Conservation (phyloP, 1,139 yeast species). For the Candida frijolesensis region DNA sequence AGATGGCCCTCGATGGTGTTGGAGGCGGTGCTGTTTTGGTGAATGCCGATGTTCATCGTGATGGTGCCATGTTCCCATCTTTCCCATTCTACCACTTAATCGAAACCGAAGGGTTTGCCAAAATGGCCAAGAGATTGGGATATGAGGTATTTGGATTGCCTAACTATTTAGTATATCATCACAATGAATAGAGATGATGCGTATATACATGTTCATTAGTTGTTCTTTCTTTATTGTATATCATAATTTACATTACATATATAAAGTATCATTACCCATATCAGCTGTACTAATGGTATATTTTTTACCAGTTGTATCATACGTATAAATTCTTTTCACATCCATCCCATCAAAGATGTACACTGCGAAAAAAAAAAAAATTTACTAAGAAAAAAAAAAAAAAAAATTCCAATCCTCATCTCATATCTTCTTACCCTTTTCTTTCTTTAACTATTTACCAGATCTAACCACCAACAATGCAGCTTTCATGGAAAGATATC, state of each 20-base stretch:
- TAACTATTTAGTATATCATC: slow-evolving; percentile 87
- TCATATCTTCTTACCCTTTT: not conserved
- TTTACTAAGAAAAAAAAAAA: slow-evolving; percentile 1
- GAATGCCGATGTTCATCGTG: slow-evolving; percentile 96
- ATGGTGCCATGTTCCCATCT: slow-evolving; percentile 99
- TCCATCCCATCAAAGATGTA: no score
- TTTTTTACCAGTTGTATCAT: no score
- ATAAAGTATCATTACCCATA: no score
- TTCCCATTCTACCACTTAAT: slow-evolving; percentile 96
- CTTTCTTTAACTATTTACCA: not conserved
- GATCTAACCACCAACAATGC: slow-evolving; percentile 51
- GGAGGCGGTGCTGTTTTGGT: slow-evolving; percentile 97
- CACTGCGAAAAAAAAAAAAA: not conserved
- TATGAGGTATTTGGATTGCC: slow-evolving; percentile 92
- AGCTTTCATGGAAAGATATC: slow-evolving; percentile 97
- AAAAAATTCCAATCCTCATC: slow-evolving; percentile 1
- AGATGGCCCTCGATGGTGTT: slow-evolving; percentile 90
- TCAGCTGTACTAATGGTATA: no score
- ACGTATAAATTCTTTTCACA: no score
- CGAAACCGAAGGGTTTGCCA: slow-evolving; percentile 98
- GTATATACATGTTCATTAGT: not conserved
- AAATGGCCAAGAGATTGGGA: slow-evolving; percentile 94
- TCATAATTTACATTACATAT: no score
- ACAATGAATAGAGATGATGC: slow-evolving; percentile 51
- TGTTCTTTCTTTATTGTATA: not conserved